Base-by-base conservation (phyloP, 139 green algal genomes). In the Dunaliella sp. region DNA sequence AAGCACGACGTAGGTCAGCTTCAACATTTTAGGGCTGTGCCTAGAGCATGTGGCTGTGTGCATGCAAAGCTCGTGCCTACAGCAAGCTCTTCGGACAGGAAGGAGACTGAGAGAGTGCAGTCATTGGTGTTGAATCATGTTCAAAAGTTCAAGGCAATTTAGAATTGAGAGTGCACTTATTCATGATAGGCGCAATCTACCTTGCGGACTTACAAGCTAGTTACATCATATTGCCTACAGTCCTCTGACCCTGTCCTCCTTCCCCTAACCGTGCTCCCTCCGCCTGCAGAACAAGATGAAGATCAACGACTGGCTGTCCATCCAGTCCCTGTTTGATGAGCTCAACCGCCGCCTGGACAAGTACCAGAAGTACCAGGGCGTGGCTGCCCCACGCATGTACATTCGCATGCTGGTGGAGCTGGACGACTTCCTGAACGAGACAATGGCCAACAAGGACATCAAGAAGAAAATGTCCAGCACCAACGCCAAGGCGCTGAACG, bases 331-430 rank as follows among this genome's bases (percentile, higher is more conserved):
- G 59, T 99, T 98, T 85, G 96, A 99, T 75, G 97, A 98, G 91
- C 90, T 99, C n/a, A 98, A 99, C 91, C 98, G 98, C 93, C 97
- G 98, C 87, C 89, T 99, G 72, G 97, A 99, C 86, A 98, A 97
- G 88, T 89, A 90, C 32, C 88, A 90, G 77, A 96, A 95, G 87
- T 87, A 90, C 33, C 85, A 78, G 16, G 58, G 81, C 38, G 87
- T 87, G 24, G 81, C 48, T 25, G 76, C 83, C 30, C 97, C 97
- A 0, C 91, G 94, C 24, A 84, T 93, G 2, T 99, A 99, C 88
- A 86, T 99, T n/a, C 91, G 92, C 76, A 91, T 98, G 65, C 85
- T 99, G 36, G 92, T 96, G 0, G 93, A 96, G 90, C 92, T 99
- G 48, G 97, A 99, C 89, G 97, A 99, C 85, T 96, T 93, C 81